Evolutionary conservation across 352 stramenopile genomes (phyloP), one percentile per base, ranked within the genome.

Genomic region (Phytophthora lateralis): DNA sequence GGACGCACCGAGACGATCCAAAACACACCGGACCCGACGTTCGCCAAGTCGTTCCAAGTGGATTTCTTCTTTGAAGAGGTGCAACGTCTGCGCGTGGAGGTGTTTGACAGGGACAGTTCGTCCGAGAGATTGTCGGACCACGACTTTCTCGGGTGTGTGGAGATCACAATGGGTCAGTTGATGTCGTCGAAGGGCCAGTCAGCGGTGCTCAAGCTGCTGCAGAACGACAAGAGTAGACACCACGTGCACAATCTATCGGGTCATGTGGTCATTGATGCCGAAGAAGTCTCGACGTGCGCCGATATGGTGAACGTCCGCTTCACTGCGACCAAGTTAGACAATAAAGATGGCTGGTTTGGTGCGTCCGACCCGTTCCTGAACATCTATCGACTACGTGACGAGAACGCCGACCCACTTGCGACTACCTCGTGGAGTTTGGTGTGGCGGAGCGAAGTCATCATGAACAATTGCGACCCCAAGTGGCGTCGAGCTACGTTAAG

Each of bases 21-120:
- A 6, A 93, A 95, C 55, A 80, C 71, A 3, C 53, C 81, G 8
- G 75, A 90, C 50, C 86, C 86, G 58, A 78, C 60, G 14, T 95
- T 93, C 61, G 82, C 81, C 44, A 89, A 73, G 24, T 75, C 75
- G 6, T 82, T 95, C 41, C 69, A 91, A 49, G 27, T 91, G 20
- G 82, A 90, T 48, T 92, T 85, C 51, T 89, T 86, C 58, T 92
- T 92, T 54, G 83, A 92, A 55, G 87, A 96, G 29, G 78, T 95
- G 1, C 87, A 96, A 70, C 76, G 79, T 10, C 59, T 96, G 34
- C 68, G 82, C 18, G 64, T 96, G 10, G 87, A 96, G 32, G 79
- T 91, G 0, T 96, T 90, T 63, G 85, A 96, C 66, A 78, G 84
- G 17, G 83, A 93, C 67, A 84, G 78, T 53, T 45, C 51, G 18